phyloP scores from a whole-genome alignment of 768 basidiomycete species.

The Suillus occidentalis region DNA sequence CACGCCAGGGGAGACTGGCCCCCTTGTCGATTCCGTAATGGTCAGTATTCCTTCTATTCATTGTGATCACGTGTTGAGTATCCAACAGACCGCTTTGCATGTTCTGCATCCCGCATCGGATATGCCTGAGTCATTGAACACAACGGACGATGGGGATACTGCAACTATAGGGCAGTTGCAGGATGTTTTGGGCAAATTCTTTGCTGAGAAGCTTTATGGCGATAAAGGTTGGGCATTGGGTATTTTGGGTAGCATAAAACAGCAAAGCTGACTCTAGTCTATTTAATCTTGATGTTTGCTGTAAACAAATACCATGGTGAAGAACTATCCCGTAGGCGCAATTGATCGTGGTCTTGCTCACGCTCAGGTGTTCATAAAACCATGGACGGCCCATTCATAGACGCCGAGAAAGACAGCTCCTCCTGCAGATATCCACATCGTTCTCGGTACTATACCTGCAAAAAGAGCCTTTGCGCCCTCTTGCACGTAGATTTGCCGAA shows the following conservation, averaged over 20 bases:
- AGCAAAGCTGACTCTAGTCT: constrained; percentile 11
- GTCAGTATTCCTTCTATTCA: constrained; percentile 35
- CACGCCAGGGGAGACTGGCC: constrained; percentile 25
- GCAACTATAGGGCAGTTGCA: constrained; percentile 46
- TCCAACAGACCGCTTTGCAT: constrained; percentile 56
- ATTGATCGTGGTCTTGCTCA: neutral
- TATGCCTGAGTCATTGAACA: constrained; percentile 58
- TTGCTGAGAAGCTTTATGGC: constrained; percentile 52
- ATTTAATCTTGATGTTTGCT: neutral
- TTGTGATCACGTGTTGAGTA: neutral
- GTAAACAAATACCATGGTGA: constrained; percentile 6
- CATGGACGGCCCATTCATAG: constrained; percentile 78
- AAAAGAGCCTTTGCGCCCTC: constrained; percentile 83
- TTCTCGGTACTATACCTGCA: constrained; percentile 85
- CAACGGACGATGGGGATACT: constrained; percentile 46
- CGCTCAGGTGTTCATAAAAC: constrained; percentile 35
- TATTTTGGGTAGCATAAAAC: constrained; percentile 40
- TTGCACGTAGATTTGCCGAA: constrained; percentile 61
- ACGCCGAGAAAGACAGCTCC: constrained; percentile 98
- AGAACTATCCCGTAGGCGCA: constrained; percentile 12
- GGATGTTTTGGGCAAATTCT: constrained; percentile 60
- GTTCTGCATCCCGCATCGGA: constrained; percentile 59
- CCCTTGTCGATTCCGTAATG: constrained; percentile 61
- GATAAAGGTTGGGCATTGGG: constrained; percentile 69
- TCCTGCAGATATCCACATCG: constrained; percentile 94